Percentiles rank a stretch among this genome's conserved stretches.
These are phyloP conservation scores for Pholiota microspora DNA, from an alignment of 768 basidiomycete genomes.

Conservation along the genomic window DNA sequence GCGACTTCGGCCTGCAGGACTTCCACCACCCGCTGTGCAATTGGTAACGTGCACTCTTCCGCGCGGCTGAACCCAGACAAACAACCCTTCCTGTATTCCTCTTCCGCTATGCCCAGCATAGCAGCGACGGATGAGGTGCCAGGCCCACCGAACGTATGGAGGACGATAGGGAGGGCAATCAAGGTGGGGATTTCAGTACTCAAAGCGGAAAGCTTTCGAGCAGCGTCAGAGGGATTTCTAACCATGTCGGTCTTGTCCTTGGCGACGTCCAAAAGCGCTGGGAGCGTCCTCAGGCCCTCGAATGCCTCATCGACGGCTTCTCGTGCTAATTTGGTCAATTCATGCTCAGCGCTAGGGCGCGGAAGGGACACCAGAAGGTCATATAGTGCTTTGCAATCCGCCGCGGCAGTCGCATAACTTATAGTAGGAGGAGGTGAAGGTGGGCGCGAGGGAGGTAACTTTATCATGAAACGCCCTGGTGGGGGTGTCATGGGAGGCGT, in stretches of 20 bases:
- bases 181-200: constrained; percentile 71
- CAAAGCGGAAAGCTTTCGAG: constrained; percentile 46
- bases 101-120: constrained; percentile 58
- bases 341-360: constrained; percentile 50
- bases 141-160: constrained; percentile 43
- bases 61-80: constrained; percentile 75
- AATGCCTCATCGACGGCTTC: constrained; percentile 84
- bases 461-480: constrained; percentile 59
- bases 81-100: constrained; percentile 65
- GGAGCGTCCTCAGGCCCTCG: constrained; percentile 57
- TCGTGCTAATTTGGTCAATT: constrained; percentile 53
- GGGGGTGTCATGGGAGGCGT: constrained; percentile 59
- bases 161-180: constrained; percentile 66
- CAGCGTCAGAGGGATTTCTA: constrained; percentile 25
- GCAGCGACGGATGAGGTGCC: constrained; percentile 42
- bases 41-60: constrained; percentile 64
- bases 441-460: constrained; percentile 66
- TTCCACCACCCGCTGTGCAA: constrained; percentile 57
- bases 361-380: constrained; percentile 62
- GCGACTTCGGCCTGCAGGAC: constrained; percentile 35
- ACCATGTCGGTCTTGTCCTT: constrained; percentile 18
- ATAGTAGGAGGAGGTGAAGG: constrained; percentile 50
- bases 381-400: constrained; percentile 62
- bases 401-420: constrained; percentile 40
- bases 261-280: constrained; percentile 54